Percentiles rank a stretch among this genome's conserved stretches.
These are phyloP conservation scores for Fusarium sp. DNA, from an alignment of 2,329 filamentous ascomycete genomes.

Conservation along the genomic window DNA sequence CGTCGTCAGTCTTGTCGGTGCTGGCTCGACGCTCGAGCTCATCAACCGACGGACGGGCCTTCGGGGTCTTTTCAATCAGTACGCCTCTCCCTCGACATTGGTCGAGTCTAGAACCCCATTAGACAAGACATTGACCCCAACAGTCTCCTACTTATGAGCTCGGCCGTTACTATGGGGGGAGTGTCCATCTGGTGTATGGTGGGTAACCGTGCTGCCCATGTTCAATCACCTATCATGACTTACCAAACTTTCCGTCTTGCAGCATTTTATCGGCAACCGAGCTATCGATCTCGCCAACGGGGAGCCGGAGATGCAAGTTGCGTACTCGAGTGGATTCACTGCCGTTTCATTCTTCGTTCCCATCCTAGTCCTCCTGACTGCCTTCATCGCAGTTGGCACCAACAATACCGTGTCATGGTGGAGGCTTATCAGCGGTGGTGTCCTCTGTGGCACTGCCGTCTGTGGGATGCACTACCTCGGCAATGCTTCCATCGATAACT, in stretches of 20 bases:
- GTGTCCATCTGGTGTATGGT: conserved; percentile 81
- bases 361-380: conserved; percentile 77
- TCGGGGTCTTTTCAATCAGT: conserved; percentile 78
- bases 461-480: conserved; percentile 91
- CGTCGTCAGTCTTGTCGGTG: conserved; percentile 81
- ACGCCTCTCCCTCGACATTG: conserved; percentile 43
- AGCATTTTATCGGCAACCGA: conserved; percentile 77
- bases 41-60: conserved; percentile 80
- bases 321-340: conserved; percentile 79
- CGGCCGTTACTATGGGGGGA: conserved; percentile 78
- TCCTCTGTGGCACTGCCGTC: conserved; percentile 79
- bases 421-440: conserved; percentile 72
- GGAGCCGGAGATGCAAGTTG: conserved; percentile 73
- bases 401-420: conserved; percentile 68
- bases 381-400: conserved; percentile 77
- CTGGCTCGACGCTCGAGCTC: conserved; percentile 83
- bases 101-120: neutral
- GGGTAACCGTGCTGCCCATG: conserved; percentile 32
- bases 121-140: conserved; percentile 10
- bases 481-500: conserved; percentile 86
- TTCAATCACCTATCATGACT: neutral
- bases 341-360: conserved; percentile 84
- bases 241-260: neutral
- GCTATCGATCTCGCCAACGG: conserved; percentile 79
- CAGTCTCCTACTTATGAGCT: conserved; percentile 72